Percentiles rank a stretch among this genome's conserved stretches.
Conservation (phyloP, 164 flowering plant genomes). For the Vitis vinifera region DNA sequence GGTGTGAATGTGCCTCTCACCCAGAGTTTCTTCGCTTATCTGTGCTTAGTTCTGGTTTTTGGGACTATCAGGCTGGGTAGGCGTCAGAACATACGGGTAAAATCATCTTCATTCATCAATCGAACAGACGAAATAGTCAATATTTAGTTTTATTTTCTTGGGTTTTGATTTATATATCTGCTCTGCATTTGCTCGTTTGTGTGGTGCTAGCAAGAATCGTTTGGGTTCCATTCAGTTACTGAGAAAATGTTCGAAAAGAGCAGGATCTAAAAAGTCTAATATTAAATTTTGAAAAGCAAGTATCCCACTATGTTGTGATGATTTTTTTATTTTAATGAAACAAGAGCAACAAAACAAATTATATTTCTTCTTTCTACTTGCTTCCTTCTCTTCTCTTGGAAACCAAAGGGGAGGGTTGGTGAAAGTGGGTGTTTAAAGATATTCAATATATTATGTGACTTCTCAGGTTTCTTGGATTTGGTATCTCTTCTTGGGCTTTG, state of each 20-base stretch:
- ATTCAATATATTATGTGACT: background rate
- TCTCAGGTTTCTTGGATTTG: conserved; percentile 87
- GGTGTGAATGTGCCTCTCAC: conserved; percentile 74
- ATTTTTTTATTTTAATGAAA: too few species aligned
- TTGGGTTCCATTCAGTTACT: too few species aligned
- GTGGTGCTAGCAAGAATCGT: background rate
- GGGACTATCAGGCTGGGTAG: conserved; percentile 56
- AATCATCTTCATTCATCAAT: background rate
- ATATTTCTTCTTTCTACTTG: too few species aligned
- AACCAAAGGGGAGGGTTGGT: too few species aligned
- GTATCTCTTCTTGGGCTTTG: conserved; percentile 64
- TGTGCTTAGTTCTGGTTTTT: conserved; percentile 56
- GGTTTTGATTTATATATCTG: too few species aligned
- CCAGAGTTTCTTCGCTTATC: conserved; percentile 56
- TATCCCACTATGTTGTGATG: too few species aligned
- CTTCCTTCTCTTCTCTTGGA: too few species aligned
- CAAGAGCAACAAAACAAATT: too few species aligned
- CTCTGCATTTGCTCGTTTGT: too few species aligned
- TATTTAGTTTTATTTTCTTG: background rate
- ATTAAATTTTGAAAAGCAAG: too few species aligned
- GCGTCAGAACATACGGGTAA: conserved; percentile 53
- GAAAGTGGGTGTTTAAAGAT: background rate
- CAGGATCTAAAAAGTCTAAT: too few species aligned
- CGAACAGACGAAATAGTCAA: background rate
- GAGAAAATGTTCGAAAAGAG: too few species aligned